Conservation (phyloP, 306 rosid genomes). For the Ochetophila trinervis region DNA sequence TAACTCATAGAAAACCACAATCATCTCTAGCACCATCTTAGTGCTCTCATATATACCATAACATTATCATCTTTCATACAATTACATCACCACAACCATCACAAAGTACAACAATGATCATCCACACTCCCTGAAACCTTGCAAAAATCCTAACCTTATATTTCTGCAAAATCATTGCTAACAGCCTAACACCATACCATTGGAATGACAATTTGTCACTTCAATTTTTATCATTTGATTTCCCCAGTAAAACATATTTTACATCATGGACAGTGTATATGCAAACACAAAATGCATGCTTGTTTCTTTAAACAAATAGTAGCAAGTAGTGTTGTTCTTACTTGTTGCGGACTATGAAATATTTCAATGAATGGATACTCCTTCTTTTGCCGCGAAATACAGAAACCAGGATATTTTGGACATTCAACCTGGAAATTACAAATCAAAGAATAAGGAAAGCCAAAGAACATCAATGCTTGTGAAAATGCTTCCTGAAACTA, state of each 20-base stretch:
- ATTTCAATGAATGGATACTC: conserved; percentile 91
- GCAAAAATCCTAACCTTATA: background rate
- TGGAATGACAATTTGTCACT: background rate
- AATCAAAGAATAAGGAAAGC: background rate
- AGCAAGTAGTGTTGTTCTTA: conserved; percentile 16
- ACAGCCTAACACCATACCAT: no score
- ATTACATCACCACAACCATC: background rate
- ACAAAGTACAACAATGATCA: background rate
- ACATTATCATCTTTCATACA: background rate
- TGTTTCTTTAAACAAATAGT: no score
- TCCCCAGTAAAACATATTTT: background rate
- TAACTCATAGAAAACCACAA: background rate
- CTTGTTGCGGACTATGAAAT: conserved; percentile 76
- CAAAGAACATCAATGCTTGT: conserved; percentile 1
- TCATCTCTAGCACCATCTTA: background rate
- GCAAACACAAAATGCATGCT: background rate
- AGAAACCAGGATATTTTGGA: conserved; percentile 95
- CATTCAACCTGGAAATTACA: conserved; percentile 80
- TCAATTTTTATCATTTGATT: background rate
- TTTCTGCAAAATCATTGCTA: background rate
- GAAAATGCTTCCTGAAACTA: background rate
- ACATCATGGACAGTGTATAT: no score
- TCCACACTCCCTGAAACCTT: background rate
- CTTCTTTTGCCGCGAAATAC: conserved; percentile 75
- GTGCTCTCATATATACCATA: background rate